Percentiles rank a stretch among this genome's conserved stretches.
These are phyloP conservation scores for Raphanus hybrid DNA, from an alignment of 441 rosid species.

Conservation along the genomic window DNA sequence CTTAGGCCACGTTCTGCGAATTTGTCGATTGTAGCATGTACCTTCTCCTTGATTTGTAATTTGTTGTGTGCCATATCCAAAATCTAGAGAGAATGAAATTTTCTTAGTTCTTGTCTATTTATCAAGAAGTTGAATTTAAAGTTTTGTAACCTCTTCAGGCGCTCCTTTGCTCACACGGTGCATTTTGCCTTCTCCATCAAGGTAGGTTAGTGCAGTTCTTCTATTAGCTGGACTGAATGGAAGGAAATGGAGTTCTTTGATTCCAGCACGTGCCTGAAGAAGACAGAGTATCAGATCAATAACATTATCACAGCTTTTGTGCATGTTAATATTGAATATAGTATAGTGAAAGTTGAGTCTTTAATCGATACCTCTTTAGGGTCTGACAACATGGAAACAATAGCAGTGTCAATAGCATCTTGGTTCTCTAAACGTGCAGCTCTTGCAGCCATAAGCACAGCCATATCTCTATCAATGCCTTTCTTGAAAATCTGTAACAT, in stretches of 20 bases:
- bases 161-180: slow-evolving; percentile 50
- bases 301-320: background rate
- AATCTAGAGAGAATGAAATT: slow-evolving; percentile 43
- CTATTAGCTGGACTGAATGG: slow-evolving; percentile 48
- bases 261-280: slow-evolving; percentile 46
- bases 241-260: slow-evolving; percentile 39
- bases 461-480: slow-evolving; percentile 20
- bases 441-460: slow-evolving; percentile 60
- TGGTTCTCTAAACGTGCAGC: slow-evolving; percentile 64
- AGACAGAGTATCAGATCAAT: slow-evolving; percentile 19
- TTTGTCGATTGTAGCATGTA: slow-evolving; percentile 50
- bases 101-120: no score
- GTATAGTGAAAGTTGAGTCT: slow-evolving; percentile 7
- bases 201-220: slow-evolving; percentile 62
- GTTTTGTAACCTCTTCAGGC: slow-evolving; percentile 36
- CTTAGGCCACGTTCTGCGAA: slow-evolving; percentile 62
- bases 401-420: slow-evolving; percentile 57
- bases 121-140: background rate
- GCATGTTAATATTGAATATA: no score
- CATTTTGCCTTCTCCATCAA: slow-evolving; percentile 45
- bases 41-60: slow-evolving; percentile 46
- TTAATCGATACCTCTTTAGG: slow-evolving; percentile 47
- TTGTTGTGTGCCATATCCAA: slow-evolving; percentile 55
- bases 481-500: no score
- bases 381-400: slow-evolving; percentile 53